Evolutionary conservation across 1,284 basidiomycete genomes (phyloP).

Genomic region (Leccinum ponderosum): DNA sequence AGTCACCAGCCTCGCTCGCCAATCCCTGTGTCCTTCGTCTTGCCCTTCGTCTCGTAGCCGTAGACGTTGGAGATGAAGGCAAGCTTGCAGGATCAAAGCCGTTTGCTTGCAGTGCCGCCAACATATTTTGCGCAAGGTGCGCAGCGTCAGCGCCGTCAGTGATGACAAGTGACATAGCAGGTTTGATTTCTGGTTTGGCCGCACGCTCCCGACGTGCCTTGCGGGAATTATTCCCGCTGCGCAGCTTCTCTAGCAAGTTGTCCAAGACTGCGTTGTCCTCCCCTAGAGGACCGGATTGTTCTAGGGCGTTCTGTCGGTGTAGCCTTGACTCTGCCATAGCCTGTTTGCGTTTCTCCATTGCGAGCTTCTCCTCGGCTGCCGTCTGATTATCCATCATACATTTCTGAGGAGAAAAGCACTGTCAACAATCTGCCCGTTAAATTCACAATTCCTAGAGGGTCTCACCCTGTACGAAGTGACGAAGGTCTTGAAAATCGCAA

Average conservation of each 20-base stretch:
- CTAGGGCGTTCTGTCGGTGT: slow-evolving; percentile 52
- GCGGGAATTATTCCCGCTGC: slow-evolving; percentile 63
- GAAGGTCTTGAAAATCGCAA: slow-evolving; percentile 94
- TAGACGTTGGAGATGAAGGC: slow-evolving; percentile 36
- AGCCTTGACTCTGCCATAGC: slow-evolving; percentile 62
- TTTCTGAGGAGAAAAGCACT: slow-evolving; percentile 55
- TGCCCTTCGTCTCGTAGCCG: slow-evolving; percentile 26
- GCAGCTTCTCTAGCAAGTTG: slow-evolving; percentile 70
- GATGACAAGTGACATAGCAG: slow-evolving; percentile 36
- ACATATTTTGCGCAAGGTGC: slow-evolving; percentile 69
- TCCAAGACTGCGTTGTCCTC: slow-evolving; percentile 71
- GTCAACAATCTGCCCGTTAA: slow-evolving; percentile 2
- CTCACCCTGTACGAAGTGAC: slow-evolving; percentile 86
- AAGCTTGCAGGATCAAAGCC: slow-evolving; percentile 40
- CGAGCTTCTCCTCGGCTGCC: slow-evolving; percentile 63
- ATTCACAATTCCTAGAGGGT: slow-evolving; percentile 1
- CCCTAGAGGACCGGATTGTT: slow-evolving; percentile 46
- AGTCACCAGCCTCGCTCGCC: slow-evolving; percentile 31
- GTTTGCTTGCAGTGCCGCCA: slow-evolving; percentile 68
- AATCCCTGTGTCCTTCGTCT: slow-evolving; percentile 29
- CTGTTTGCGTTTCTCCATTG: slow-evolving; percentile 64
- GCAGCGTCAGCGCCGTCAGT: slow-evolving; percentile 43
- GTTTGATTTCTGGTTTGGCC: slow-evolving; percentile 37
- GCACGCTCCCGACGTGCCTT: slow-evolving; percentile 56
- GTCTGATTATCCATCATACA: slow-evolving; percentile 78